Conservation (phyloP, 78 protist species). For the Planoprotostelium fungivorum region DNA sequence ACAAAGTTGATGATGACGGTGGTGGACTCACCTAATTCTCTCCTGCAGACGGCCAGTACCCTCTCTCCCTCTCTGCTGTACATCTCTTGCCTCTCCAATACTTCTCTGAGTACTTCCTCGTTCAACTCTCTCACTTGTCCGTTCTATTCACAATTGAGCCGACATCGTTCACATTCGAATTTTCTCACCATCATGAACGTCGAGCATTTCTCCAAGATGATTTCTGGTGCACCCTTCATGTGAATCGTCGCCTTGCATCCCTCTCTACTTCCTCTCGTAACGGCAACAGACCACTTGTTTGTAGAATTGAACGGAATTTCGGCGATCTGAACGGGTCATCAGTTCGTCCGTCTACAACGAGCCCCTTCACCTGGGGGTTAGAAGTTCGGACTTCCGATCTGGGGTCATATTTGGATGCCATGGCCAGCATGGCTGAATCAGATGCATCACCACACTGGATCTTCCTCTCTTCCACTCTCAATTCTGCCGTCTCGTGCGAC, state of each 20-base stretch:
- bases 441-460: constrained; percentile 66
- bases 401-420: not conserved
- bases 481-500: not conserved
- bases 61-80: not conserved
- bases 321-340: not conserved
- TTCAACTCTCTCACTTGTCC: not conserved
- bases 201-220: constrained; percentile 48
- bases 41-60: not conserved
- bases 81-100: constrained; percentile 9
- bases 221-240: constrained; percentile 88
- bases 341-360: not conserved
- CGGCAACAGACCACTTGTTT: constrained; percentile 67
- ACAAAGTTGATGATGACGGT: not conserved
- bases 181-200: constrained; percentile 22
- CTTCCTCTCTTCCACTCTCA: constrained; percentile 47
- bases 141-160: no score
- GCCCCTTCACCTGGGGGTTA: not conserved
- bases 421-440: constrained; percentile 53
- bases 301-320: constrained; percentile 83
- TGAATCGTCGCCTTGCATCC: constrained; percentile 14
- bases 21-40: not conserved
- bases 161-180: constrained; percentile 12
- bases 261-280: constrained; percentile 13
- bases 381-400: not conserved
- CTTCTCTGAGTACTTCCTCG: not conserved